Evolutionary conservation across 805 yeast species (phyloP).

Genomic region (Monosporozyma yasuniensis): DNA sequence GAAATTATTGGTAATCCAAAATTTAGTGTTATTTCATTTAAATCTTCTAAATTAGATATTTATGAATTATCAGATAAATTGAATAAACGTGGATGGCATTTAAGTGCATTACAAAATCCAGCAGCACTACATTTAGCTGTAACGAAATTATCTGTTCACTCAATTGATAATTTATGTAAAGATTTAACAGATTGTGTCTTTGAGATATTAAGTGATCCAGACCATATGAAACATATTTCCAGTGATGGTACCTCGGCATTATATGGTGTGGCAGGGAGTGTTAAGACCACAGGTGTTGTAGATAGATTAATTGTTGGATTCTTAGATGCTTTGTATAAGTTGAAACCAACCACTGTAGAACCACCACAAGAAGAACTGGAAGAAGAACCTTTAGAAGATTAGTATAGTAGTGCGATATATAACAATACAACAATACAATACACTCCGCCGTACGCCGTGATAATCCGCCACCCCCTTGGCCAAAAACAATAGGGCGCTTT

Average conservation of each 20-base stretch:
- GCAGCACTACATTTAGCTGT: constrained; percentile 87
- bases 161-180: constrained; percentile 48
- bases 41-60: constrained; percentile 51
- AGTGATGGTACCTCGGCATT: constrained; percentile 71
- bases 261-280: constrained; percentile 93
- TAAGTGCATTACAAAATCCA: constrained; percentile 79
- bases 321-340: constrained; percentile 69
- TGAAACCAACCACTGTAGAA: constrained; percentile 14
- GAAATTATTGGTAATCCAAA: constrained; percentile 78
- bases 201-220: constrained; percentile 31
- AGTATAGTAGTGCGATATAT: too few relatives aligned
- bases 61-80: constrained; percentile 73
- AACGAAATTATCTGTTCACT: constrained; percentile 58
- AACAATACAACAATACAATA: too few relatives aligned
- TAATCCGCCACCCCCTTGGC: too few relatives aligned
- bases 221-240: constrained; percentile 20
- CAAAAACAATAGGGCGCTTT: too few relatives aligned
- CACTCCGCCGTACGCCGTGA: too few relatives aligned
- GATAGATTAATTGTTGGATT: constrained; percentile 72
- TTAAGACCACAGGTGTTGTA: constrained; percentile 75
- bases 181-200: constrained; percentile 41
- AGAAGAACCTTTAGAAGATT: too few relatives aligned
- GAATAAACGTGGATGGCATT: constrained; percentile 63
- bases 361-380: too few relatives aligned
- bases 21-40: constrained; percentile 75